Conservation (phyloP, 192 early-diverging fungal species). For the Backusella tarrabulga region DNA sequence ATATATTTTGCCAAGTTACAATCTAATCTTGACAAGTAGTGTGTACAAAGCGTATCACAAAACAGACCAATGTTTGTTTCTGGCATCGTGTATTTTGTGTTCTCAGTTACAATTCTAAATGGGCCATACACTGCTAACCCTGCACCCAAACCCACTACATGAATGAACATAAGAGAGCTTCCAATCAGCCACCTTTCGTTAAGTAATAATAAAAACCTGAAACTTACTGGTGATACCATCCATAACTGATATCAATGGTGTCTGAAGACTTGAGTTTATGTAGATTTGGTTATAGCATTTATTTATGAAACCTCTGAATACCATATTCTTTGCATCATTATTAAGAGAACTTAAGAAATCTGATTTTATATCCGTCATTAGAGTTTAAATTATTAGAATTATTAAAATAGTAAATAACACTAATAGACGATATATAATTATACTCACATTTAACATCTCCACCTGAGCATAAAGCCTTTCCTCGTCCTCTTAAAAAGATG, state of each 20-base stretch:
- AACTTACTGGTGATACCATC: slow-evolving; percentile 76
- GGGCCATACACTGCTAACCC: slow-evolving; percentile 91
- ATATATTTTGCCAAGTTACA: slow-evolving; percentile 91
- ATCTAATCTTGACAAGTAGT: slow-evolving; percentile 93
- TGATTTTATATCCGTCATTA: neutral
- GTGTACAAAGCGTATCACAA: slow-evolving; percentile 91
- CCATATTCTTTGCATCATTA: neutral
- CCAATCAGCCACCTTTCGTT: neutral
- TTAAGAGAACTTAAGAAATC: neutral
- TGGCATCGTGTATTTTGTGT: slow-evolving; percentile 96
- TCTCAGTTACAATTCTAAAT: slow-evolving; percentile 95
- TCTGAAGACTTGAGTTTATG: slow-evolving; percentile 78
- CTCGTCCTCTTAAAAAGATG: slow-evolving; percentile 77
- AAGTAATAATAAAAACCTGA: slow-evolving; percentile 31
- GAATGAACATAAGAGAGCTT: neutral
- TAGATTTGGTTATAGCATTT: slow-evolving; percentile 90
- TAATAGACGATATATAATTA: neutral
- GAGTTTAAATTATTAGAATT: too few relatives aligned
- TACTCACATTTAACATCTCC: slow-evolving; percentile 66
- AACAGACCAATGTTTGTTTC: slow-evolving; percentile 95
- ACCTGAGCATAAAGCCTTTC: slow-evolving; percentile 86
- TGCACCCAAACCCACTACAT: slow-evolving; percentile 89
- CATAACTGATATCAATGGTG: slow-evolving; percentile 87
- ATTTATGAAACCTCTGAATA: neutral
- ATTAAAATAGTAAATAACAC: neutral